A percentile compares a stretch with the other conserved stretches of the same genome.
Conservation (phyloP, 225 moss, liverwort and hornwort genomes). For the Rhytidiadelphus loreus region DNA sequence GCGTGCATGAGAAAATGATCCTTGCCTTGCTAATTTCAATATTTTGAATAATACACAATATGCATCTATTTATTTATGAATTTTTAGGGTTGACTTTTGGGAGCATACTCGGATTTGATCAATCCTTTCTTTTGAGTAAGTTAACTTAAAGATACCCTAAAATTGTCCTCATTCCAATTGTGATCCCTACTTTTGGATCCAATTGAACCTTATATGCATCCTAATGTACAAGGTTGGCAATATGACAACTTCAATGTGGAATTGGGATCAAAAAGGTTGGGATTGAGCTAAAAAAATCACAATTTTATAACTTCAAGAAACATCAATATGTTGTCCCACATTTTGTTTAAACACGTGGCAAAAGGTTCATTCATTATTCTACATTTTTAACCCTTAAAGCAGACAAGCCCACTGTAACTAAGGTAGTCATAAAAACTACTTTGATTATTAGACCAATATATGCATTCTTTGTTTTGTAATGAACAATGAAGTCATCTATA, state of each 20-base stretch:
- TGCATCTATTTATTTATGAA: background rate
- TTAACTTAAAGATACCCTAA: background rate
- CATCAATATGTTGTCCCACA: background rate
- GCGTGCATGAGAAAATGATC: too few species aligned
- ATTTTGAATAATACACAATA: background rate
- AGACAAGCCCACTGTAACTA: too few species aligned
- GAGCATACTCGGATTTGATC: background rate
- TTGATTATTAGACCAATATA: too few species aligned
- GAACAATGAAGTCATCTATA: too few species aligned
- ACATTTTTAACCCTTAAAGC: background rate
- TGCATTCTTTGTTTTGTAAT: too few species aligned
- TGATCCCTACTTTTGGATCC: background rate
- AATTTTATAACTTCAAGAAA: background rate
- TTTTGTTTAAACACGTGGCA: background rate
- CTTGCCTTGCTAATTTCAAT: background rate
- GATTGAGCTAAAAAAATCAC: background rate
- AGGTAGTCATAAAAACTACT: too few species aligned
- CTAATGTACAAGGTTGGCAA: background rate
- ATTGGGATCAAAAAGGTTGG: background rate
- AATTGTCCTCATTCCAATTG: background rate
- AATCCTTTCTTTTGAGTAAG: too few species aligned
- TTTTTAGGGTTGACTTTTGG: too few species aligned
- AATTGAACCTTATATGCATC: background rate
- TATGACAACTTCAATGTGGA: background rate
- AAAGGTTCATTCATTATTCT: background rate